These are phyloP conservation scores for Mycena venus DNA, from an alignment of 768 basidiomycete species.

Conservation along the genomic window DNA sequence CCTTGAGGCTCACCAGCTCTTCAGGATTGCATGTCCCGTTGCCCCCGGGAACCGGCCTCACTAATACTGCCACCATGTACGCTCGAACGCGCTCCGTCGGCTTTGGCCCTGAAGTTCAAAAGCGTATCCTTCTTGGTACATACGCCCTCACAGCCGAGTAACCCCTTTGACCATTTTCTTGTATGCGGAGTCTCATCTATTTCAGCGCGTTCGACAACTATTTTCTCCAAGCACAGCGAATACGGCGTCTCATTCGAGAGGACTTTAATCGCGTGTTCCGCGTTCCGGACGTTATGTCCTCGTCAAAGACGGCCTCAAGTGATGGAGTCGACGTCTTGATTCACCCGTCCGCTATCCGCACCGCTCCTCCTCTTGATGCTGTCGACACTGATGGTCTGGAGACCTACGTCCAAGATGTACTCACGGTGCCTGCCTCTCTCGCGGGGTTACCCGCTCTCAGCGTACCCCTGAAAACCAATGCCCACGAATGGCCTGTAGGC, in stretches of 20 bases:
- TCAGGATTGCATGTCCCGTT: conserved; percentile 68
- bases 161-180: neutral
- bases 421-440: conserved; percentile 93
- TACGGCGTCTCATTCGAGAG: conserved; percentile 76
- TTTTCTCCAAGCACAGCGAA: conserved; percentile 91
- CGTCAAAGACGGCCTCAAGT: neutral
- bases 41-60: conserved; percentile 54
- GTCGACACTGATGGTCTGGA: conserved; percentile 46
- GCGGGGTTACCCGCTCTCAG: conserved; percentile 89
- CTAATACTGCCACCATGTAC: conserved; percentile 70
- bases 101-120: conserved; percentile 89
- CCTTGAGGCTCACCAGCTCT: neutral
- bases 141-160: conserved; percentile 94
- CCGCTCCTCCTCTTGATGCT: conserved; percentile 73
- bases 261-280: conserved; percentile 85
- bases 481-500: conserved; percentile 86
- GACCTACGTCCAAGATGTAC: conserved; percentile 89
- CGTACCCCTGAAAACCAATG: conserved; percentile 61
- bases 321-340: conserved; percentile 82
- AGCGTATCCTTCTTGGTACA: conserved; percentile 90
- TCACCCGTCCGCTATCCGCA: conserved; percentile 90
- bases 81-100: conserved; percentile 75
- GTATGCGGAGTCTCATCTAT: neutral
- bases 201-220: conserved; percentile 96
- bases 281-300: conserved; percentile 63